Percentiles rank a stretch among this genome's conserved stretches.
These are phyloP conservation scores for Xylaria telfairii DNA, from an alignment of 495 filamentous ascomycete species.

Conservation along the genomic window DNA sequence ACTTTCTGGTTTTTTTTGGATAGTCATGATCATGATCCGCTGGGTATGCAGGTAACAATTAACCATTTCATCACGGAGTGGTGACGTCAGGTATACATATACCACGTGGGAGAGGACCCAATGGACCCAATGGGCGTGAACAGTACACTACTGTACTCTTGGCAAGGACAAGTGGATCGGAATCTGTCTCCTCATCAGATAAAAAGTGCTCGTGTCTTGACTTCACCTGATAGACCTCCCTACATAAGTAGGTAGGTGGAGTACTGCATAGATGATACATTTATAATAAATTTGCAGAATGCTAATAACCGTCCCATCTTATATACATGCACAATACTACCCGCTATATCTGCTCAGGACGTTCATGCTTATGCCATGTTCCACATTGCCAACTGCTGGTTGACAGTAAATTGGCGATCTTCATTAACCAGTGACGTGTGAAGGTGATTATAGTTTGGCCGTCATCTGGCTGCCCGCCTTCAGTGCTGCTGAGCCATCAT, in stretches of 20 bases:
- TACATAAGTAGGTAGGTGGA: not conserved
- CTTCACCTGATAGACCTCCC: too few species aligned
- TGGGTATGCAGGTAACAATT: not conserved
- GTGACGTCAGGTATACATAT: slow-evolving; percentile 24
- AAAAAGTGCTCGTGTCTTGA: not conserved
- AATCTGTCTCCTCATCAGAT: not conserved
- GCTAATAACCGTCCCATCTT: not conserved
- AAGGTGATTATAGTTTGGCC: slow-evolving; percentile 63
- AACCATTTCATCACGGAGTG: not conserved
- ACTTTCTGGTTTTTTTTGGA: not conserved
- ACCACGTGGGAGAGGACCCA: slow-evolving; percentile 17
- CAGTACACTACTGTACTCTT: not conserved
- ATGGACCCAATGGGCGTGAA: too few species aligned
- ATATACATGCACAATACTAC: slow-evolving; percentile 11
- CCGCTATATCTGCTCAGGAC: not conserved
- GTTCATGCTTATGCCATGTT: not conserved
- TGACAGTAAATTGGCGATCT: slow-evolving; percentile 2
- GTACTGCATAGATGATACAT: not conserved
- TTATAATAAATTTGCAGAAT: not conserved
- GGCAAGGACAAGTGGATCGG: not conserved
- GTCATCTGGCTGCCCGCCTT: slow-evolving; percentile 69
- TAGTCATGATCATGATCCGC: not conserved
- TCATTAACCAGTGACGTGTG: not conserved
- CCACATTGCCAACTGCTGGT: not conserved
- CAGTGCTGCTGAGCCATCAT: slow-evolving; percentile 75